Conservation (phyloP, 495 filamentous ascomycete genomes). For the Penicillium canariense region DNA sequence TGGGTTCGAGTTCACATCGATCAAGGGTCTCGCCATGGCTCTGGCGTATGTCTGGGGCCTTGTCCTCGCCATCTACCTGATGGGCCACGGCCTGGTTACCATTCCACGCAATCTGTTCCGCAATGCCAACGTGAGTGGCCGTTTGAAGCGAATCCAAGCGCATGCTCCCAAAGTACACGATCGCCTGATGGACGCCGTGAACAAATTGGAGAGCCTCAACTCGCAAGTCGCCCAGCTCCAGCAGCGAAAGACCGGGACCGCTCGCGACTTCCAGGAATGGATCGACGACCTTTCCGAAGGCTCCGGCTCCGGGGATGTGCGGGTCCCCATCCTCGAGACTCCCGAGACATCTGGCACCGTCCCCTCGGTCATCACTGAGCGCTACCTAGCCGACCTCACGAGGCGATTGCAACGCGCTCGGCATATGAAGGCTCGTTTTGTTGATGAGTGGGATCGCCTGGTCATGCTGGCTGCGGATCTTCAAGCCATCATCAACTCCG, state of each 20-base stretch:
- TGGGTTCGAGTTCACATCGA: slow-evolving; percentile 60
- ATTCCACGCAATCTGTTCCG: slow-evolving; percentile 79
- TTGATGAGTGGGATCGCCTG: slow-evolving; percentile 80
- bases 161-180: slow-evolving; percentile 83
- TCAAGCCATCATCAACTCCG: slow-evolving; percentile 82
- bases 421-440: slow-evolving; percentile 77
- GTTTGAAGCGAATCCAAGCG: slow-evolving; percentile 69
- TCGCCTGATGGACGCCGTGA: slow-evolving; percentile 79
- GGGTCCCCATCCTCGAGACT: slow-evolving; percentile 45
- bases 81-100: slow-evolving; percentile 94
- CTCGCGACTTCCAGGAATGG: slow-evolving; percentile 83
- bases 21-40: slow-evolving; percentile 86
- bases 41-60: slow-evolving; percentile 93
- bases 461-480: slow-evolving; percentile 67
- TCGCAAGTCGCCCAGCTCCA: slow-evolving; percentile 73
- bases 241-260: slow-evolving; percentile 79
- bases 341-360: slow-evolving; percentile 35
- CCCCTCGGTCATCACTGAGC: slow-evolving; percentile 86
- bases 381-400: slow-evolving; percentile 87
- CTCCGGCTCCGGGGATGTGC: slow-evolving; percentile 63
- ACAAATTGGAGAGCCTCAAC: slow-evolving; percentile 77
- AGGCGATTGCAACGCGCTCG: slow-evolving; percentile 74
- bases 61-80: slow-evolving; percentile 86
- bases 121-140: slow-evolving; percentile 68
- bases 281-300: slow-evolving; percentile 86